Evolutionary conservation across 768 basidiomycete species (phyloP), one percentile per base, ranked within the genome.

Genomic region (Lenzites betulinus): DNA sequence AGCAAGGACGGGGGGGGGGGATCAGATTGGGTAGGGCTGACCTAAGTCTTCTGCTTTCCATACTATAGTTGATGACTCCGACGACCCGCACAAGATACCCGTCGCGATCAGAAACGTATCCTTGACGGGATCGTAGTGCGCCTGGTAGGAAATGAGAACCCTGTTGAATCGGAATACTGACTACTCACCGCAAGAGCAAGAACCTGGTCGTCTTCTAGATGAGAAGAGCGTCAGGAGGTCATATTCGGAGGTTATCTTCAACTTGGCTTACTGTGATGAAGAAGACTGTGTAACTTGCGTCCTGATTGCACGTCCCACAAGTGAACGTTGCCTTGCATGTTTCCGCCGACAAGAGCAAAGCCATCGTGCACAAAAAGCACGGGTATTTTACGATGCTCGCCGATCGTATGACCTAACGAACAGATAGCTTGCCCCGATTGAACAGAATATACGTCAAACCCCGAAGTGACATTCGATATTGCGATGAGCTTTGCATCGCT

Each of bases 381-480:
- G n/a, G 48, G 58, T 1, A 47, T 15, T 2, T 28, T 30, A 8
- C 51, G 30, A 3, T 30, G n/a, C 28, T n/a, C 28, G 16, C 25
- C 11, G 4, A 52, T 43, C 11, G 42, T 18, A 8, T 59, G 58
- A 11, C 16, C 43, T 12, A 59, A 52, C 1, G 58, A 44, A 23
- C 51, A 53, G 6, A 59, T 11, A 0, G 51, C 22, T 4, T n/a
- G 20, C 3, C 35, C 44, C 9, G 35, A 47, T 2, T 59, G 33
- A 16, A 59, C 20, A 33, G 44, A 20, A 15, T 53, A 59, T 7
- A 59, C 43, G 20, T 59, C 58, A 20, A 59, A 59, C n/a, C 58
- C 58, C 18, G 28, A 20, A 0, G 54, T n/a, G 4, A 63, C 22
- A n/a, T 63, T 63, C 2, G 61, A 58, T 2, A 63, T 38, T 3